Evolutionary conservation across 2,329 filamentous ascomycete species (phyloP).

Genomic region (Stagonosporopsis vannaccii): DNA sequence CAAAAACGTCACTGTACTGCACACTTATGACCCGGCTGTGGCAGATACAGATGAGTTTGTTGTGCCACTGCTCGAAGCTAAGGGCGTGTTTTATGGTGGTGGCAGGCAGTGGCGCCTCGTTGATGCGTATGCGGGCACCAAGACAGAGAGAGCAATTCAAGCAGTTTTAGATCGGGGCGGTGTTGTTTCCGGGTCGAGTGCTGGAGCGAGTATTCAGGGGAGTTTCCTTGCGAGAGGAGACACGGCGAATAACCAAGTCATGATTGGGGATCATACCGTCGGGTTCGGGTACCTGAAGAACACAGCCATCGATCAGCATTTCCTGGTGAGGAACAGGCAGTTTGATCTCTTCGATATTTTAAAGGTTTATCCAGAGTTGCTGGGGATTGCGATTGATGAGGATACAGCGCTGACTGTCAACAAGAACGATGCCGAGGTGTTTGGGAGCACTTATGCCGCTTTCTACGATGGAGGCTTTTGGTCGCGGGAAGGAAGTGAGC

Average conservation of each 20-base stretch:
- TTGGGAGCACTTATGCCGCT: constrained; percentile 36
- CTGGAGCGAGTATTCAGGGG: constrained; percentile 33
- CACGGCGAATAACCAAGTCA: constrained; percentile 31
- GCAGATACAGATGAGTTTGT: constrained; percentile 34
- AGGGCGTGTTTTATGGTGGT: constrained; percentile 34
- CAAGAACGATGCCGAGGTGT: constrained; percentile 31
- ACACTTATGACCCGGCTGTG: constrained; percentile 34
- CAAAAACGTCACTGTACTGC: constrained; percentile 33
- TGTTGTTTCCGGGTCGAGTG: constrained; percentile 33
- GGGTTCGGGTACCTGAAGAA: constrained; percentile 40
- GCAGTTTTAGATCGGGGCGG: constrained; percentile 29
- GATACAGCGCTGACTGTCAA: constrained; percentile 35
- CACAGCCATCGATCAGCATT: constrained; percentile 36
- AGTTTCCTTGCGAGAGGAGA: constrained; percentile 34
- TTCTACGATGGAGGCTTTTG: constrained; percentile 37
- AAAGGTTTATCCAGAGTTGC: constrained; percentile 26
- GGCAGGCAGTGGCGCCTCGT: constrained; percentile 36
- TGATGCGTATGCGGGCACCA: constrained; percentile 36
- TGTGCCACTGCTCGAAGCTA: constrained; percentile 28
- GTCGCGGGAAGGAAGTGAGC: constrained; percentile 34
- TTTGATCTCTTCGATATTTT: constrained; percentile 37
- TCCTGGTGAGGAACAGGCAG: constrained; percentile 35
- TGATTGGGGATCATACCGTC: constrained; percentile 32
- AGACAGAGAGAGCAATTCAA: constrained; percentile 30
- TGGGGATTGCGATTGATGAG: constrained; percentile 36